Evolutionary conservation across 352 stramenopile species (phyloP).

Genomic region (Globisporangium recalcitrans): DNA sequence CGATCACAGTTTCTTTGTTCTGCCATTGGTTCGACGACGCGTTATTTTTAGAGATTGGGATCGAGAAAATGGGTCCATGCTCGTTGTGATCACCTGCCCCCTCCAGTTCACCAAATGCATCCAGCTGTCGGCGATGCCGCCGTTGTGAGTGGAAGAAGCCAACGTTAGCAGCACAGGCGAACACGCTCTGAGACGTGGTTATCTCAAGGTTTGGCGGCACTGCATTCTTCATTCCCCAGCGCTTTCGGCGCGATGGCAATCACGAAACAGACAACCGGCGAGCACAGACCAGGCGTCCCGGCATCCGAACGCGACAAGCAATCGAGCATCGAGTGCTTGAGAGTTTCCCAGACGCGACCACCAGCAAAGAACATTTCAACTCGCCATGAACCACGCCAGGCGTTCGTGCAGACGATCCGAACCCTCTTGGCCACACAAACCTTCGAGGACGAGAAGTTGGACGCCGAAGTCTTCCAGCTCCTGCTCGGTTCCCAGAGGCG

Average conservation of each 20-base stretch:
- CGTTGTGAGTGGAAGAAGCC: not conserved
- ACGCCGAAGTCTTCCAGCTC: not conserved
- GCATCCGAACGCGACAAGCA: not conserved
- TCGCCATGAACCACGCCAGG: not conserved
- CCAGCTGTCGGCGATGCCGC: not conserved
- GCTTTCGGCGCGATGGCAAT: not conserved
- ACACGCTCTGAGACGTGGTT: not conserved
- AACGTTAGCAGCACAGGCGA: not conserved
- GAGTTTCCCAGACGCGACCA: not conserved
- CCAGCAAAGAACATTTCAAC: not conserved
- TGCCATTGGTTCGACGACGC: too few species aligned
- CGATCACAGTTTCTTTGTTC: not conserved
- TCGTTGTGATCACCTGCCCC: not conserved
- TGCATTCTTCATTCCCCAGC: not conserved
- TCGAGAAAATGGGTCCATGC: not conserved
- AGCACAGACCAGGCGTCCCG: too few species aligned
- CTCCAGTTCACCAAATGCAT: not conserved
- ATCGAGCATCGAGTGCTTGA: not conserved
- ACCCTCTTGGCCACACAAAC: not conserved
- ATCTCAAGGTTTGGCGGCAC: not conserved
- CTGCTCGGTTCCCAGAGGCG: conserved; percentile 1
- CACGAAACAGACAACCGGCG: not conserved
- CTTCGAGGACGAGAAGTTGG: not conserved
- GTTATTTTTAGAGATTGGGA: not conserved
- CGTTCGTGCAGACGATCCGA: conserved; percentile 5